Conservation (phyloP, 2,329 filamentous ascomycete genomes). For the Dothideomycetidae sp. region DNA sequence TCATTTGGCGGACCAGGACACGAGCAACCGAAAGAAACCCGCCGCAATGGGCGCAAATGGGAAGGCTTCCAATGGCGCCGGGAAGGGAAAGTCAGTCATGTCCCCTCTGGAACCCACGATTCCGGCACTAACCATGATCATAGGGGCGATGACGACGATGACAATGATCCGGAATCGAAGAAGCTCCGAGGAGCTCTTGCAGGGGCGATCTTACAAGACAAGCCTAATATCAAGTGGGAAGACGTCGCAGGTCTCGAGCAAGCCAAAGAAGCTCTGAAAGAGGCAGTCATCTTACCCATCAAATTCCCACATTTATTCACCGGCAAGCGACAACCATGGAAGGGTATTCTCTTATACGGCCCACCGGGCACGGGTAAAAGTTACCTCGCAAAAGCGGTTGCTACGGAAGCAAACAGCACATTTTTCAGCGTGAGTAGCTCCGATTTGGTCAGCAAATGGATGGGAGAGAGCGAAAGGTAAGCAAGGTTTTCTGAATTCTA, state of each 20-base stretch:
- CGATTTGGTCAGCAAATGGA: slow-evolving; percentile 94
- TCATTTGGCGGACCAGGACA: slow-evolving; percentile 63
- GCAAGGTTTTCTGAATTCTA: slow-evolving; percentile 17
- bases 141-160: slow-evolving; percentile 43
- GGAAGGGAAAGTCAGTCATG: slow-evolving; percentile 40
- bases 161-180: slow-evolving; percentile 77
- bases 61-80: slow-evolving; percentile 46
- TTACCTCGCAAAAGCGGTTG: slow-evolving; percentile 92
- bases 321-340: slow-evolving; percentile 95
- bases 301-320: slow-evolving; percentile 96
- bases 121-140: slow-evolving; percentile 1
- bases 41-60: slow-evolving; percentile 61
- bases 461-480: slow-evolving; percentile 96
- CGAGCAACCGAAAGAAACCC: slow-evolving; percentile 52
- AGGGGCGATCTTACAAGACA: slow-evolving; percentile 85
- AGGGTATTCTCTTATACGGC: slow-evolving; percentile 89
- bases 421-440: slow-evolving; percentile 12
- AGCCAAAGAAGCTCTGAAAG: slow-evolving; percentile 93
- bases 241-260: slow-evolving; percentile 89
- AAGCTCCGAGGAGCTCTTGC: slow-evolving; percentile 83
- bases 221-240: slow-evolving; percentile 95
- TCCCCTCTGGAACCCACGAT: background rate
- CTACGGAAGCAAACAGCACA: slow-evolving; percentile 71
- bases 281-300: slow-evolving; percentile 93
- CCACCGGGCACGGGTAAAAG: slow-evolving; percentile 96